These are phyloP conservation scores for Rugonectria rugulosa DNA, from an alignment of 2,329 filamentous ascomycete species.

Conservation along the genomic window DNA sequence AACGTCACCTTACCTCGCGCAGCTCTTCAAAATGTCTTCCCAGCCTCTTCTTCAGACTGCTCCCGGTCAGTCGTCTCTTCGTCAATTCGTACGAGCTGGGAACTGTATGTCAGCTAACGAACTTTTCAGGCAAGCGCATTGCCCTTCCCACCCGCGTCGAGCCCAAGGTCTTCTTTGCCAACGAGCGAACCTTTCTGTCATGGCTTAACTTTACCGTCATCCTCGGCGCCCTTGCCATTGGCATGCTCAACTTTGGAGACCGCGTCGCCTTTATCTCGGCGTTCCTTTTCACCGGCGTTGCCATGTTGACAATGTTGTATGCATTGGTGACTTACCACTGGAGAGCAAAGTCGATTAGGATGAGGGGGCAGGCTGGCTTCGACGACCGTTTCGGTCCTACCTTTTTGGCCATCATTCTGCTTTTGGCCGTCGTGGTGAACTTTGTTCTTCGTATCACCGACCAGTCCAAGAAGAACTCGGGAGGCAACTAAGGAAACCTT, in stretches of 20 bases:
- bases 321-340: slow-evolving; percentile 96
- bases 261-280: slow-evolving; percentile 92
- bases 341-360: slow-evolving; percentile 90
- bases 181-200: slow-evolving; percentile 98
- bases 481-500: slow-evolving; percentile 2
- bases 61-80: slow-evolving; percentile 70
- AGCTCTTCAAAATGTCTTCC: slow-evolving; percentile 77
- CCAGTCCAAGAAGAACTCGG: slow-evolving; percentile 47
- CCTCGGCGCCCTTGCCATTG: slow-evolving; percentile 93
- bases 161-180: slow-evolving; percentile 99
- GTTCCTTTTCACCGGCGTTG: slow-evolving; percentile 91
- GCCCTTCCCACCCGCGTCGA: slow-evolving; percentile 97
- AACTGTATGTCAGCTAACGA: slow-evolving; percentile 21
- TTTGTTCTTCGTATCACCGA: slow-evolving; percentile 79
- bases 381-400: slow-evolving; percentile 96
- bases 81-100: neutral
- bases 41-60: slow-evolving; percentile 95
- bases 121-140: slow-evolving; percentile 87
- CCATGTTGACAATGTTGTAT: slow-evolving; percentile 95
- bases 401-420: slow-evolving; percentile 82
- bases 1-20: slow-evolving; percentile 1
- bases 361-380: slow-evolving; percentile 92
- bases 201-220: slow-evolving; percentile 99
- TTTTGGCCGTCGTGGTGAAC: slow-evolving; percentile 93
- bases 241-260: slow-evolving; percentile 98